These are phyloP conservation scores for Corchorus olitorius DNA, from an alignment of 345 rosid genomes.

Conservation along the genomic window DNA sequence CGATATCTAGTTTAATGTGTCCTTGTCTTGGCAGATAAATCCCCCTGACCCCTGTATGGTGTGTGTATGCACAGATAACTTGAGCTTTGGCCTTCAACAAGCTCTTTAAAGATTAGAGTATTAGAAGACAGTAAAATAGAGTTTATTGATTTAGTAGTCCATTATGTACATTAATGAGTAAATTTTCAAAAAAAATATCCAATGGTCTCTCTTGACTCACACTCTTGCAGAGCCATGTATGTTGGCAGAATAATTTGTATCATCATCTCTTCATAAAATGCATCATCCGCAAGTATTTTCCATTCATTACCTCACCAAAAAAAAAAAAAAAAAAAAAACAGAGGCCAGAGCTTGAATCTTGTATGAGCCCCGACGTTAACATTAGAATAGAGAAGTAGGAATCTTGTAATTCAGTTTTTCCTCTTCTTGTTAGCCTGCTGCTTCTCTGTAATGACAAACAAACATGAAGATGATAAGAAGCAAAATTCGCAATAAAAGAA, in stretches of 20 bases:
- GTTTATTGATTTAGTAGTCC: background rate
- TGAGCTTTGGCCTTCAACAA: background rate
- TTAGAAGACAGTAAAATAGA: background rate
- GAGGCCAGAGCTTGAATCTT: background rate
- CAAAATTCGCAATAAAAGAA: background rate
- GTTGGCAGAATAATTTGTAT: background rate
- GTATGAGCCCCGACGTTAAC: background rate
- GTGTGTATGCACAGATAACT: background rate
- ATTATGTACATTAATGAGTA: background rate
- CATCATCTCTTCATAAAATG: background rate
- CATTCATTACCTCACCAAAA: too few species aligned
- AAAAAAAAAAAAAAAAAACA: too few species aligned
- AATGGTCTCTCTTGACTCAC: background rate
- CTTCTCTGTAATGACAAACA: constrained; percentile 32
- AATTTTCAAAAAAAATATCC: background rate
- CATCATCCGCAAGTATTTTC: background rate
- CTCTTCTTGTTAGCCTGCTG: constrained; percentile 35
- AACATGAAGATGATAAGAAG: background rate
- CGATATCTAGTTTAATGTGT: background rate
- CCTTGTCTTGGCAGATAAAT: background rate
- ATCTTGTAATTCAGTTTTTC: background rate
- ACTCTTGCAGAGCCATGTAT: background rate
- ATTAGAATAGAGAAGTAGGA: background rate
- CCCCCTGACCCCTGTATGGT: background rate
- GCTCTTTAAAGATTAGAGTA: background rate